These are phyloP conservation scores for Aquanectria penicillioides DNA, from an alignment of 2,329 filamentous ascomycete genomes.

Conservation along the genomic window DNA sequence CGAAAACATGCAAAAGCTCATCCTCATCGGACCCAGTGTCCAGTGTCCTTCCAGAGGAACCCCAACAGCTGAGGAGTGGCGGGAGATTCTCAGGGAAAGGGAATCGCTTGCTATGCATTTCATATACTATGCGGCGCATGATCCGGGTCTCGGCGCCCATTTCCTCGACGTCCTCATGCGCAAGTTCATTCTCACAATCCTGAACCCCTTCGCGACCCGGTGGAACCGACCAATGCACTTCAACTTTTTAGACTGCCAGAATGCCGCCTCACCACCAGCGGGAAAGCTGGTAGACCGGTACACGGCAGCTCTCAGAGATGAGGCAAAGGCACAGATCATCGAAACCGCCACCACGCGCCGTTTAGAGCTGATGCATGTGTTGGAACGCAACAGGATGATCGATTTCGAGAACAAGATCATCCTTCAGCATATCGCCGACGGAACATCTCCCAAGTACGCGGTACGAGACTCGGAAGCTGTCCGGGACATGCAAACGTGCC, in stretches of 20 bases:
- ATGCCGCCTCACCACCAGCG: not conserved
- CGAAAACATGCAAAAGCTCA: constrained; percentile 1
- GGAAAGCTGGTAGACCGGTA: not conserved
- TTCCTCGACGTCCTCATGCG: constrained; percentile 24
- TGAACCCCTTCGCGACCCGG: constrained; percentile 10
- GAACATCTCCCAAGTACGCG: not conserved
- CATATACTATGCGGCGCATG: constrained; percentile 6
- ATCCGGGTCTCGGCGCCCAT: constrained; percentile 20
- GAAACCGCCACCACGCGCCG: not conserved
- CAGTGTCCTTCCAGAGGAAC: not conserved
- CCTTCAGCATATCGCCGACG: not conserved
- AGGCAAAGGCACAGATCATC: not conserved
- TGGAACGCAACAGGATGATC: constrained; percentile 17
- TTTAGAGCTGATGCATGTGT: not conserved
- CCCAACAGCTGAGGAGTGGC: not conserved
- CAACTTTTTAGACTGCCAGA: not conserved
- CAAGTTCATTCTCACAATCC: constrained; percentile 9
- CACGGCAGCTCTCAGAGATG: not conserved
- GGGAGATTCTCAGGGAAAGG: not conserved
- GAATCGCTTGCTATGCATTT: constrained; percentile 2
- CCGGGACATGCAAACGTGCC: not conserved
- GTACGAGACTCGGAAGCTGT: not conserved
- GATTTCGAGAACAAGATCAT: not conserved
- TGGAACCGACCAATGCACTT: not conserved
- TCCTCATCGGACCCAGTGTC: not conserved